Conservation (phyloP, 805 yeast species). For the Priceomyces haplophilus region DNA sequence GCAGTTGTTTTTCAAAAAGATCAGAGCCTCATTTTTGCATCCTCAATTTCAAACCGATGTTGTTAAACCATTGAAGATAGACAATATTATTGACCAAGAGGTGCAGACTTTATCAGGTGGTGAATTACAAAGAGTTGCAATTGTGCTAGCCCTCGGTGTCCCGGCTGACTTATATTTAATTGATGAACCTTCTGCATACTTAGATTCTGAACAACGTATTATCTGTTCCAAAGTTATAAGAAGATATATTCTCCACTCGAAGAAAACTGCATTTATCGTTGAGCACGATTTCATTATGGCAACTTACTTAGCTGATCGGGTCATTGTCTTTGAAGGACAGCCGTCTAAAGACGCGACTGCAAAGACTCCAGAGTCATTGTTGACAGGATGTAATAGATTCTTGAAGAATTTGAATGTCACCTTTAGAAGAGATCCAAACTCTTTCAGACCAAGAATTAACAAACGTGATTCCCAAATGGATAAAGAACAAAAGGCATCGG, state of each 20-base stretch:
- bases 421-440: slow-evolving; percentile 98
- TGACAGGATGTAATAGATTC: slow-evolving; percentile 97
- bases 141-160: slow-evolving; percentile 88
- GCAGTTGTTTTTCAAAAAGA: slow-evolving; percentile 94
- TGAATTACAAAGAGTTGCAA: slow-evolving; percentile 99
- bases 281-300: slow-evolving; percentile 99
- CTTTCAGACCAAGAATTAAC: slow-evolving; percentile 98
- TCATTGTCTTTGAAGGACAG: slow-evolving; percentile 94
- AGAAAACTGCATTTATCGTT: slow-evolving; percentile 98
- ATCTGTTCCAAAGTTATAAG: slow-evolving; percentile 97
- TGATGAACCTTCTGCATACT: slow-evolving; percentile 98
- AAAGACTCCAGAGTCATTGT: slow-evolving; percentile 83
- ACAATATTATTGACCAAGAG: slow-evolving; percentile 94
- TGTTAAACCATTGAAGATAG: slow-evolving; percentile 89
- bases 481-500: slow-evolving; percentile 89
- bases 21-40: slow-evolving; percentile 86
- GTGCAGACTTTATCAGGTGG: slow-evolving; percentile 98
- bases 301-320: slow-evolving; percentile 97
- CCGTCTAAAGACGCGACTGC: slow-evolving; percentile 88
- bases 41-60: slow-evolving; percentile 99
- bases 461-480: slow-evolving; percentile 98
- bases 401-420: slow-evolving; percentile 96
- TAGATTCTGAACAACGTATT: slow-evolving; percentile 99
- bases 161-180: slow-evolving; percentile 95
- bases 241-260: slow-evolving; percentile 92